Evolutionary conservation across 805 yeast genomes (phyloP), one percentile per base, ranked within the genome.

Genomic region (Myxozyma udenii): DNA sequence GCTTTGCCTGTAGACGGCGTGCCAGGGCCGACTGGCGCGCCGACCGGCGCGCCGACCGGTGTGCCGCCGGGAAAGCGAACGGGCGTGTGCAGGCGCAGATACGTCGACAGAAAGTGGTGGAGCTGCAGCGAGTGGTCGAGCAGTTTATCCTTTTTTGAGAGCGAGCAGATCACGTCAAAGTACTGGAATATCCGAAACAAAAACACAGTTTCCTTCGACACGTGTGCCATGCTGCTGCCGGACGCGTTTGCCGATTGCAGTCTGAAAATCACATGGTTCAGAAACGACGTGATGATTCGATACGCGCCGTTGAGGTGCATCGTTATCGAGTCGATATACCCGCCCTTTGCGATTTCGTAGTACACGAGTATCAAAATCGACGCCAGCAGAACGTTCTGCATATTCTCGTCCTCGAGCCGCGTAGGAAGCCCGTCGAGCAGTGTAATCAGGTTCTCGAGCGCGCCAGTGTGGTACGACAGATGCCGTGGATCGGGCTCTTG

Each of bases 301-400:
- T 51, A 55, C 3, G 60, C 60, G 33, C 58, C 60, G 21, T 23
- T 48, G n/a, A 55, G 50, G 24, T 55, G 60, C 48, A 55, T 41
- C 24, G 33, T 30, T n/a, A 55, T 53, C 9, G 54, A 48, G 16
- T 50, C 57, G 14, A 53, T 36, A 35, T 48, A 50, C 4, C 60
- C 60, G 18, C 60, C 60, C 12, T 40, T 39, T 9, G 59, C 60
- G 11, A 56, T 56, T 38, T 56, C 60, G 37, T 53, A 54, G 44
- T 56, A 56, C 11, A 56, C 55, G 11, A 56, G 53, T 14, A 56
- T 44, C 23, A 56, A 25, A 16, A 56, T 53, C 12, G 60, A 49
- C 12, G 55, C 36, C 4, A 56, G 49, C 1, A 55, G 40, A 18
- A 51, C 53, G 32, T 48, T 55, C 37, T 55, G 60, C n/a, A 47